Conservation (phyloP, 2,329 filamentous ascomycete species). For the Lecanosticta acicola region DNA sequence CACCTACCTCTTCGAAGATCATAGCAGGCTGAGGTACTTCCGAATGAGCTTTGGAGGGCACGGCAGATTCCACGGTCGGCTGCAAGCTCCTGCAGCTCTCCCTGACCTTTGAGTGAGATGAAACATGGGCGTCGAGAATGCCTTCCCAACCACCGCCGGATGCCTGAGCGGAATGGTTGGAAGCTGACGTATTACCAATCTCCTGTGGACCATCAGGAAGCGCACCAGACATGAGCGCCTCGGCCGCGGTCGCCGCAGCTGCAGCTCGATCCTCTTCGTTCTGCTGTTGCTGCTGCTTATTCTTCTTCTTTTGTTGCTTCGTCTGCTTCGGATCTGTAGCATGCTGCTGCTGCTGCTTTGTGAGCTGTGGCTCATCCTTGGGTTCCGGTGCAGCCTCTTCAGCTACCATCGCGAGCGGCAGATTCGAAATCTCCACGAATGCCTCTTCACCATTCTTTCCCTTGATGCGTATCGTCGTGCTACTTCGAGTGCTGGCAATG, state of each 20-base stretch:
- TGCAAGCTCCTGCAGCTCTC: conserved; percentile 4
- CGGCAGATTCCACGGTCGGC: conserved; percentile 8
- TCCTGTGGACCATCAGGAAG: conserved; percentile 6
- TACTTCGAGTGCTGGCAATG: not conserved
- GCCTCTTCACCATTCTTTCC: not conserved
- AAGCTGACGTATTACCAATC: not conserved
- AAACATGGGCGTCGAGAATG: not conserved
- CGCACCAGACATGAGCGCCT: conserved; percentile 24
- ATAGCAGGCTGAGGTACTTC: too few species aligned
- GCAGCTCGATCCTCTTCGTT: conserved; percentile 2
- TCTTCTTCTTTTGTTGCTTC: conserved; percentile 6
- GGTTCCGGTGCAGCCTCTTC: not conserved
- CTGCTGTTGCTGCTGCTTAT: conserved; percentile 5
- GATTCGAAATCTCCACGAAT: not conserved
- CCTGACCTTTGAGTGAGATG: conserved; percentile 1
- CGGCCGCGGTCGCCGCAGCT: conserved; percentile 20
- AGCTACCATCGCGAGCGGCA: not conserved
- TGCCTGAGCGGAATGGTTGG: conserved; percentile 7
- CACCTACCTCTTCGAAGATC: too few species aligned
- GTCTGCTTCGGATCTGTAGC: not conserved
- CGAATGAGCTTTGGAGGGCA: conserved; percentile 1
- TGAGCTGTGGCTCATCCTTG: not conserved
- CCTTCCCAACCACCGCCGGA: conserved; percentile 5
- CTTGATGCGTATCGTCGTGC: too few species aligned
- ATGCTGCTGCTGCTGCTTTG: not conserved